phyloP scores from a whole-genome alignment of 2,329 filamentous ascomycete species.

The Huntiella abstrusa region DNA sequence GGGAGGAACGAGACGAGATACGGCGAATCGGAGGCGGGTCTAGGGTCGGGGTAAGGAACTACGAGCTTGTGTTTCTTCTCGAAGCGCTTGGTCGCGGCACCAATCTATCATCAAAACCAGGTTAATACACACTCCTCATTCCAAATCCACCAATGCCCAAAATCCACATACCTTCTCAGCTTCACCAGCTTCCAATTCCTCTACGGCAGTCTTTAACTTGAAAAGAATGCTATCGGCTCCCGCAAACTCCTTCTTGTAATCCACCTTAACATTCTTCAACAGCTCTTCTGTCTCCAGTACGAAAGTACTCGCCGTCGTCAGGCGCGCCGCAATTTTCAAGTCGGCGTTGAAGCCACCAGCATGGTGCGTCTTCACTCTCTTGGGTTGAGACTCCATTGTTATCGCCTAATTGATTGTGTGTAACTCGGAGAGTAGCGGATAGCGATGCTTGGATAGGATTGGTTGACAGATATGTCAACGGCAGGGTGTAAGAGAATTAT shows the following conservation, averaged over 20 bases:
- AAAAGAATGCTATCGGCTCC: slow-evolving; percentile 31
- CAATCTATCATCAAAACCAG: slow-evolving; percentile 29
- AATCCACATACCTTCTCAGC: slow-evolving; percentile 29
- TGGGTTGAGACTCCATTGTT: slow-evolving; percentile 27
- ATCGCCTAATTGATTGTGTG: no score
- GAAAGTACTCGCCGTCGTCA: slow-evolving; percentile 34
- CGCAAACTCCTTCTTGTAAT: slow-evolving; percentile 30
- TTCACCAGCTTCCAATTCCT: slow-evolving; percentile 30
- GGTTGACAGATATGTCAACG: no score
- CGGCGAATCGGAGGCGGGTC: slow-evolving; percentile 52
- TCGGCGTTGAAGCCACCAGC: slow-evolving; percentile 23
- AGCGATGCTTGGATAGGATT: no score
- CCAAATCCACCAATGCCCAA: no score
- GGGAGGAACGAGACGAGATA: slow-evolving; percentile 67
- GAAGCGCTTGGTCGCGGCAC: slow-evolving; percentile 47
- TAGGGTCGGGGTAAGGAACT: slow-evolving; percentile 75
- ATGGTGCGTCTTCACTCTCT: slow-evolving; percentile 31
- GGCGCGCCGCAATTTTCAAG: slow-evolving; percentile 20
- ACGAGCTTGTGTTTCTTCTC: slow-evolving; percentile 47
- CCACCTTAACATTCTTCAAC: slow-evolving; percentile 32
- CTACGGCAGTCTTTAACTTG: slow-evolving; percentile 32
- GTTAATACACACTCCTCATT: neutral
- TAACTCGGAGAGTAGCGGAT: no score
- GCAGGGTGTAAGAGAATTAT: no score
- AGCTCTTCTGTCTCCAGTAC: slow-evolving; percentile 41